Evolutionary conservation across 148 eudicot species (phyloP).

Genomic region (Nepenthes mirabilis): DNA sequence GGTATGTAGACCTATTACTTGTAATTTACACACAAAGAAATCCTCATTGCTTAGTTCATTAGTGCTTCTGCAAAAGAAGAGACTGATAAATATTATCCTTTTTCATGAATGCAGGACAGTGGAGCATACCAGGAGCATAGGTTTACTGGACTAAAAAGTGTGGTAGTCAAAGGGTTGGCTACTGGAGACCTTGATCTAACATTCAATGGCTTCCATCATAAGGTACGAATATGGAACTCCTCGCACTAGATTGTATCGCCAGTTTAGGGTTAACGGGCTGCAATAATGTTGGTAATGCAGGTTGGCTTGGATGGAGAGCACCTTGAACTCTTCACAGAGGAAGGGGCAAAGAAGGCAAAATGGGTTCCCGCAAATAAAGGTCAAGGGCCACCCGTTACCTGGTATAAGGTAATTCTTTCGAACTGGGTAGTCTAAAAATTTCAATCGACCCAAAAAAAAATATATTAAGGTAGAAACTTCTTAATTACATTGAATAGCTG

Average conservation of each 20-base stretch:
- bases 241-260: not conserved
- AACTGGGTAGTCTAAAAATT: not conserved
- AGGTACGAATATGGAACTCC: slow-evolving; percentile 20
- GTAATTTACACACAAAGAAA: not conserved
- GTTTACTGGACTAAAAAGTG: slow-evolving; percentile 42
- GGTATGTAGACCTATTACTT: slow-evolving; percentile 7
- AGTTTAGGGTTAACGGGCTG: not conserved
- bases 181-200: slow-evolving; percentile 71
- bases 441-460: not conserved
- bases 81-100: not conserved
- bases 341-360: slow-evolving; percentile 36
- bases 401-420: slow-evolving; percentile 61
- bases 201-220: slow-evolving; percentile 53
- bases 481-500: not conserved
- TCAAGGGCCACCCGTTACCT: slow-evolving; percentile 34
- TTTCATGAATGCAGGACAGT: slow-evolving; percentile 36
- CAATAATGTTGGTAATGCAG: slow-evolving; percentile 12
- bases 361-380: slow-evolving; percentile 38
- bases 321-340: slow-evolving; percentile 39
- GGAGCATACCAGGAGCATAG: slow-evolving; percentile 86
- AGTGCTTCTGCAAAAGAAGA: too few relatives aligned
- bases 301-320: slow-evolving; percentile 55
- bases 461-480: not conserved
- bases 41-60: too few relatives aligned
- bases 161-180: slow-evolving; percentile 51